Percentiles rank a stretch among this genome's conserved stretches.
These are phyloP conservation scores for Aspergillus sp. DNA, from an alignment of 2,329 filamentous ascomycete species.

Conservation along the genomic window DNA sequence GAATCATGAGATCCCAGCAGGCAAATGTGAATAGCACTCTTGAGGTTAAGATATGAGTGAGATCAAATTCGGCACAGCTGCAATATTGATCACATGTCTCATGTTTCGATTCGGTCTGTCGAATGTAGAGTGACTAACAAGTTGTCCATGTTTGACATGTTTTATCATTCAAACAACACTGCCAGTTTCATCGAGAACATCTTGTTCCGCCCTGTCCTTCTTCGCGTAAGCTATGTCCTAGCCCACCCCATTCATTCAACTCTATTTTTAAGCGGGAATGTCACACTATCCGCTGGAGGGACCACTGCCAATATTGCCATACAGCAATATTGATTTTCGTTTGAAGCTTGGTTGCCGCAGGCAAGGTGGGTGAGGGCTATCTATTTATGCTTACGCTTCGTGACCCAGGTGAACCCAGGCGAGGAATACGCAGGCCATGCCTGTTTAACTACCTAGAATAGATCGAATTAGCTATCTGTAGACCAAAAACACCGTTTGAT, in stretches of 20 bases:
- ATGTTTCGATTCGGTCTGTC: no score
- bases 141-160: no score
- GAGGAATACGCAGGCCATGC: conserved; percentile 8
- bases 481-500: neutral
- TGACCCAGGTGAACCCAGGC: conserved; percentile 18
- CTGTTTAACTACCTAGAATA: conserved; percentile 2
- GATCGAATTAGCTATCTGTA: neutral
- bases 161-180: no score
- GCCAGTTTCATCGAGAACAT: no score
- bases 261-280: neutral
- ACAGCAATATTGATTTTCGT: conserved; percentile 13
- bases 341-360: conserved; percentile 17
- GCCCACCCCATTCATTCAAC: conserved; percentile 4
- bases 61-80: no score
- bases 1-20: no score
- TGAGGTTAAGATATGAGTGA: no score
- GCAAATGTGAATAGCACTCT: no score
- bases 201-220: neutral
- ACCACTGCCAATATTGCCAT: conserved; percentile 18
- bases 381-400: conserved; percentile 11
- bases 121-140: no score
- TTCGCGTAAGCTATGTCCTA: neutral
- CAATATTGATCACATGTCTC: no score
- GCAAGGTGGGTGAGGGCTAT: conserved; percentile 13
- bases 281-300: conserved; percentile 6